Evolutionary conservation across 2,329 filamentous ascomycete species (phyloP), one percentile per base, ranked within the genome.

Genomic region (Venturiaceae sp.): DNA sequence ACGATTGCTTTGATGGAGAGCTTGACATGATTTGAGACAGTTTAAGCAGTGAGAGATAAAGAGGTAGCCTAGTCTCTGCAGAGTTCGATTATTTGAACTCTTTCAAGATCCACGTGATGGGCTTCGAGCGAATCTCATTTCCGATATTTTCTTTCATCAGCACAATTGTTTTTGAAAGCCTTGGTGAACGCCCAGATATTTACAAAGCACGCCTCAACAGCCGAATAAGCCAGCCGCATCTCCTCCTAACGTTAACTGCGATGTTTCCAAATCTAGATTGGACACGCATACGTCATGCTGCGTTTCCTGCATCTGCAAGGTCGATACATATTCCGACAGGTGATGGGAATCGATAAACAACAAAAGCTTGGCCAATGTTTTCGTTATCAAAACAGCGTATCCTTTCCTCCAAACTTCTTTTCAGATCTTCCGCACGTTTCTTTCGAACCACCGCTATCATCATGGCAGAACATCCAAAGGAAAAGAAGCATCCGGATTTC

Each of bases 401-500:
- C 16, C 16, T 11, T 46, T 46, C 41, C 7, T 26, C 14, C 4
- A 28, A 13, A 7, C 7, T 28, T 47, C 21, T 28, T 46, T 21
- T 14, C 28, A 21, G 30, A 16, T n/a, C 23, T 30, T 30, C 44
- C 13, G 30, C 6, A n/a, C 44, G 23, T 30, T n/a, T 14, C 19
- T 30, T 30, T 47, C 23, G 23, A 14, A 30, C 13, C 8, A 5
- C 23, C 30, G n/a, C 13, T 14, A 16, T 14, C 5, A 30, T 47
- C 44, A 47, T 47, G 44, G 44, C 23, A 47, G 23, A 26, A 7
- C 44, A 47, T 47, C 44, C 44, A 16, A 57, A 59, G 26, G 39
- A 23, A n/a, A 36, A 50, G 44, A 60, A 58, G 39, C 33, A 60
- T 23, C 55, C 58, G 4, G 21, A 36, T 19, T 60, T 50, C 34